Conservation (phyloP, 176 grass and related monocot genomes). For the barley (Hordeum vulgare) region DNA sequence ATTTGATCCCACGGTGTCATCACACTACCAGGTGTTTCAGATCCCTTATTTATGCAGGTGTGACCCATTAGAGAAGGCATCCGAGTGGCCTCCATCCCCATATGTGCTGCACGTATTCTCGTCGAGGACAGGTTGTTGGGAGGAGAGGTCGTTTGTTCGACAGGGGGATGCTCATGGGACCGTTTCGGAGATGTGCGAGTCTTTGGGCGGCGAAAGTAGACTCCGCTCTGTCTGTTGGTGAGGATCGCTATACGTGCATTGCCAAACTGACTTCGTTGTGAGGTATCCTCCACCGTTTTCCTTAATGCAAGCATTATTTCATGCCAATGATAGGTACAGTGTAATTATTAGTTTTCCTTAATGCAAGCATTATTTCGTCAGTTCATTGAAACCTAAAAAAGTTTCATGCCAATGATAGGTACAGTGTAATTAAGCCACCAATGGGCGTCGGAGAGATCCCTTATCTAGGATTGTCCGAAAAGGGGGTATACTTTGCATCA, state of each 20-base stretch:
- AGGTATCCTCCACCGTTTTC: background rate
- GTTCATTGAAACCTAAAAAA: too few species aligned
- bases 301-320: too few species aligned
- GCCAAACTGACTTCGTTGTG: background rate
- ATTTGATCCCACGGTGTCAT: background rate
- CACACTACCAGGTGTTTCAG: background rate
- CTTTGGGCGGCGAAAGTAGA: too few species aligned
- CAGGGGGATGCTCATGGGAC: background rate
- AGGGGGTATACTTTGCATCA: background rate
- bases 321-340: background rate
- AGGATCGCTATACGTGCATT: background rate
- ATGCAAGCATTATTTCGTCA: too few species aligned
- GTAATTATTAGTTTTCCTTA: background rate
- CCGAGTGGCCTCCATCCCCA: background rate
- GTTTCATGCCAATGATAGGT: background rate
- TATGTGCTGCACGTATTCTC: background rate
- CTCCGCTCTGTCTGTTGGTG: background rate
- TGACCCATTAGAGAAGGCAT: background rate
- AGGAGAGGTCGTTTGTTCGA: background rate
- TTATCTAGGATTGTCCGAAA: background rate
- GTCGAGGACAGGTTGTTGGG: background rate
- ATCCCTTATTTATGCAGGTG: background rate
- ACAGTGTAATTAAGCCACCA: background rate
- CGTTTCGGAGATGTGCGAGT: fast-evolving
- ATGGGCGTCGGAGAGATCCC: background rate